Evolutionary conservation across 2,329 filamentous ascomycete species (phyloP), one percentile per base, ranked within the genome.

Genomic region (Zopfia rhizophila): DNA sequence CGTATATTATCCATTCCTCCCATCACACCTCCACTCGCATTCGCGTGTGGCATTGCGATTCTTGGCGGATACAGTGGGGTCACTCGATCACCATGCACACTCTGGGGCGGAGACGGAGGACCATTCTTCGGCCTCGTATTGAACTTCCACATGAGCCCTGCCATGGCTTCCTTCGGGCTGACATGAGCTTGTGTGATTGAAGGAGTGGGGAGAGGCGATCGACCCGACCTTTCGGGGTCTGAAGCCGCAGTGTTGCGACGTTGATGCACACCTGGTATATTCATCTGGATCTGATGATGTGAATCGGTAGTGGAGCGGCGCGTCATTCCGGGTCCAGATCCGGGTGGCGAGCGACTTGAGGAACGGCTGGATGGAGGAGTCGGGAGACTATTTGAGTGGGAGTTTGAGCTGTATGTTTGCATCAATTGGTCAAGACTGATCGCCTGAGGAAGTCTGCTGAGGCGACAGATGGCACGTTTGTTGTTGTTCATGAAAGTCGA

Each of bases 401-500:
- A 37, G 6, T 33, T 13, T 5, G 55, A 46, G 3, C 49, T 46
- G 19, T 59, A 59, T 1, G 44, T 45, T 29, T 59, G 47, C 42
- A 57, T 54, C 10, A 61, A 27, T 17, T 61, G 49, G 16, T 57
- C 49, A 2, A 61, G 41, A 23, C 57, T 45, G 31, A 57, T 49
- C 4, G 47, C 31, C 17, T 56, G 39, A 3, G 55, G 55, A 1
- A 59, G 25, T 36, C 57, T 59, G 48, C 58, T 61, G 3, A 61
- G 48, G 10, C 55, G 53, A 4, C 58, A 56, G 11, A 61, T 61
- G 5, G 53, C 51, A 19, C 53, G 58, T 28, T 55, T 56, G 45
- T 63, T 63, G 27, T 39, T 47, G 23, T 58, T 35, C 19, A 63
- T 59, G 45, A 63, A 63, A 10, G 50, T 35, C 12, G 72, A 75